Percentiles rank a stretch among this genome's conserved stretches.
These are phyloP conservation scores for Apiotrichum gamsii DNA, from an alignment of 1,284 basidiomycete genomes.

Conservation along the genomic window DNA sequence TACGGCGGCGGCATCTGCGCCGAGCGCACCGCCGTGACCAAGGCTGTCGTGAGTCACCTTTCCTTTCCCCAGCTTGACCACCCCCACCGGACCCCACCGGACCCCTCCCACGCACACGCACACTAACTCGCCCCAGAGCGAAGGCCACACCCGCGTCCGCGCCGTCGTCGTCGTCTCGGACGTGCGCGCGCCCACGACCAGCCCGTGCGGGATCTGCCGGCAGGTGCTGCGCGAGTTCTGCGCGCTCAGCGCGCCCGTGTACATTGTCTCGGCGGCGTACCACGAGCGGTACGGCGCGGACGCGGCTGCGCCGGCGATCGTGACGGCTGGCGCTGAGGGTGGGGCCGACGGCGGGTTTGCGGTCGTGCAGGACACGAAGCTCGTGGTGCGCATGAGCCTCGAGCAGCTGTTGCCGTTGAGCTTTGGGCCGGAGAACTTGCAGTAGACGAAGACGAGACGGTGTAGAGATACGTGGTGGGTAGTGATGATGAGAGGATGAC, in stretches of 20 bases:
- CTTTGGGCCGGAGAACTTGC: constrained; percentile 70
- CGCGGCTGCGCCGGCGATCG: constrained; percentile 23
- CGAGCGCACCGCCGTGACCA: constrained; percentile 68
- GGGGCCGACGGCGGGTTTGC: constrained; percentile 25
- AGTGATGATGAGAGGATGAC: no score
- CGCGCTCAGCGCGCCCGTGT: constrained; percentile 61
- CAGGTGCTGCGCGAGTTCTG: constrained; percentile 90
- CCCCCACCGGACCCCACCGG: no score
- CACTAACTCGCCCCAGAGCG: constrained; percentile 55
- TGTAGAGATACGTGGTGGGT: no score
- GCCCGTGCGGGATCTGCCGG: constrained; percentile 86
- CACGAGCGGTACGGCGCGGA: constrained; percentile 26
- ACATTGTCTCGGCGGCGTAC: constrained; percentile 69
- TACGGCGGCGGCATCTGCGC: constrained; percentile 73
- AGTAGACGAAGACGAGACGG: no score
- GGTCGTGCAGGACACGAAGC: constrained; percentile 48
- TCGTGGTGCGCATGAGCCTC: constrained; percentile 58
- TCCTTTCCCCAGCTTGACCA: not conserved
- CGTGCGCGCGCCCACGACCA: constrained; percentile 55
- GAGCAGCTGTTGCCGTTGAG: constrained; percentile 74
- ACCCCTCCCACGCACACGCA: no score
- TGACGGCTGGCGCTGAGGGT: no score
- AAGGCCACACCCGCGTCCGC: constrained; percentile 60
- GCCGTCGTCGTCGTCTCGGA: constrained; percentile 74
- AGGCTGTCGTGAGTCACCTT: constrained; percentile 2